These are phyloP conservation scores for Plasmodium vinckei DNA, from an alignment of 169 alveolate genomes.

Conservation along the genomic window DNA sequence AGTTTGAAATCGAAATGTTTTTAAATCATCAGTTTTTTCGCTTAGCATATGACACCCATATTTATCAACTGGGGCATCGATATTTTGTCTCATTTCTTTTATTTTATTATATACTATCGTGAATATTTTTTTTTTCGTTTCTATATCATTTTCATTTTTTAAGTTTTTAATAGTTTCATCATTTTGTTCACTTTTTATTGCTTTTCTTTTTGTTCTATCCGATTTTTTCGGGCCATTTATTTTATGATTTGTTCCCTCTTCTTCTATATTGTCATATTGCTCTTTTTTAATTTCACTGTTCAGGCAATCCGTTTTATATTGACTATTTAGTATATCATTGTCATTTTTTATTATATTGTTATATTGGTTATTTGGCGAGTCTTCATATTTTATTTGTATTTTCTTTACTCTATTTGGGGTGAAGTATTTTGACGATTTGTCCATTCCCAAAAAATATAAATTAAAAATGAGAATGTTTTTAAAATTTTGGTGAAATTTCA, in stretches of 20 bases:
- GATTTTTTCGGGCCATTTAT: not conserved
- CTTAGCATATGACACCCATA: constrained; percentile 86
- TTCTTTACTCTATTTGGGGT: constrained; percentile 24
- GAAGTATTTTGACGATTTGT: constrained; percentile 40
- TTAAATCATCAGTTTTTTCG: constrained; percentile 75
- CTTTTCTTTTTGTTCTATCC: not conserved
- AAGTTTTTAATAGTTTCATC: not conserved
- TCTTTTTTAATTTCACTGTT: not conserved
- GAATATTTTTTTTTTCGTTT: constrained; percentile 17
- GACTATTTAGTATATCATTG: not conserved
- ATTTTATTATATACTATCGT: constrained; percentile 29
- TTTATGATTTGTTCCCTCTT: not conserved
- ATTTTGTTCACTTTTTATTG: not conserved
- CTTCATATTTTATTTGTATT: constrained; percentile 38
- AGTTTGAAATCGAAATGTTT: constrained; percentile 85
- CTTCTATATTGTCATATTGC: not conserved
- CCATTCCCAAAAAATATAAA: constrained; percentile 39
- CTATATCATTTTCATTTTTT: constrained; percentile 4
- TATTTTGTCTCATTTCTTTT: constrained; percentile 57
- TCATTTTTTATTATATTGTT: not conserved
- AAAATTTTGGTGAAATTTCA: constrained; percentile 13
- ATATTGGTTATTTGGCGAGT: not conserved
- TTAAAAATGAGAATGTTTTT: constrained; percentile 27
- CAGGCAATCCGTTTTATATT: not conserved
- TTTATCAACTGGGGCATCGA: constrained; percentile 84